These are phyloP conservation scores for Backusella morwellensis DNA, from an alignment of 192 early-diverging fungal species.

Conservation along the genomic window DNA sequence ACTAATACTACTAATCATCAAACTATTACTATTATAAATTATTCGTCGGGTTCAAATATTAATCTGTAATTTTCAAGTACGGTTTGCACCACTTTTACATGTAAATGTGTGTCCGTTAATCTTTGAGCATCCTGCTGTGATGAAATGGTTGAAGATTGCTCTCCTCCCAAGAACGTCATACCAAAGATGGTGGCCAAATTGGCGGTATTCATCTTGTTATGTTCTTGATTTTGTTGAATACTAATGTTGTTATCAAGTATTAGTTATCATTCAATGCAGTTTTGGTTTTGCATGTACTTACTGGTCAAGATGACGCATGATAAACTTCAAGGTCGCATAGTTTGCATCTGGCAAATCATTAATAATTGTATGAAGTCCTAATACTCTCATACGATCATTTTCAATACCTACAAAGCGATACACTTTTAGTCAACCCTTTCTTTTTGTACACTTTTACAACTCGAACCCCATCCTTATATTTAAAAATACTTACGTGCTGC, in stretches of 20 bases:
- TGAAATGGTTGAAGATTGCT: constrained; percentile 7
- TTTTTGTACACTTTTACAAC: neutral
- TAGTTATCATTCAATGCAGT: neutral
- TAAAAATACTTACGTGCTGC: constrained; percentile 57
- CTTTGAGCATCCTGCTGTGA: constrained; percentile 33
- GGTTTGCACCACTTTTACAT: constrained; percentile 64
- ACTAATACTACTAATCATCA: neutral
- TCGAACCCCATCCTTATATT: neutral
- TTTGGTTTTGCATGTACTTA: constrained; percentile 31
- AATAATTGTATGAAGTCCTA: constrained; percentile 70
- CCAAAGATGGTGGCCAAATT: constrained; percentile 95
- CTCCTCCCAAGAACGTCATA: constrained; percentile 71
- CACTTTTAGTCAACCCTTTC: neutral
- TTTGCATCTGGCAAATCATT: constrained; percentile 78
- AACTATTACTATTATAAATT: constrained; percentile 1
- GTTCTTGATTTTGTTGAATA: constrained; percentile 71
- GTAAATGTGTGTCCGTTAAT: constrained; percentile 59
- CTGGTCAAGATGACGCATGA: constrained; percentile 82
- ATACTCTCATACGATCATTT: constrained; percentile 60
- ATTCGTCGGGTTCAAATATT: constrained; percentile 67
- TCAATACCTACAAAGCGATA: constrained; percentile 47
- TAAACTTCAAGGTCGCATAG: constrained; percentile 76
- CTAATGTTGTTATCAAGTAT: constrained; percentile 32
- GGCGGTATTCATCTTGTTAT: constrained; percentile 84
- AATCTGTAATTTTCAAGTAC: constrained; percentile 59